Evolutionary conservation across 345 rosid species (phyloP).

Genomic region (Brassica cretica): DNA sequence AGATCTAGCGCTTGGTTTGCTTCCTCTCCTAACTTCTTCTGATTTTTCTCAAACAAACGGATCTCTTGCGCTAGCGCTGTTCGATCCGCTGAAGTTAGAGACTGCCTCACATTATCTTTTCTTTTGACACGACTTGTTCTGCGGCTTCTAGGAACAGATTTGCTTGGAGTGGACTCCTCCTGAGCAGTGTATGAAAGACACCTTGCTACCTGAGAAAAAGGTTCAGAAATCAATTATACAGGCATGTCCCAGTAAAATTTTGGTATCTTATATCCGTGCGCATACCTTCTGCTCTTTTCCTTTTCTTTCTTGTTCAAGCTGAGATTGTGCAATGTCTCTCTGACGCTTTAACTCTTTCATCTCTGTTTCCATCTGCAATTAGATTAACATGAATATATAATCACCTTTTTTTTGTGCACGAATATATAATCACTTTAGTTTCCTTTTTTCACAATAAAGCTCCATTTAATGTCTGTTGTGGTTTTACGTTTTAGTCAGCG

Average conservation of each 20-base stretch:
- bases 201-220: constrained; percentile 66
- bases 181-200: constrained; percentile 68
- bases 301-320: constrained; percentile 75
- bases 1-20: constrained; percentile 91
- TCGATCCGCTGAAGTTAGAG: constrained; percentile 71
- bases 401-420: background rate
- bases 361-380: constrained; percentile 75
- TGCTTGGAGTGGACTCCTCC: constrained; percentile 42
- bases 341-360: constrained; percentile 93
- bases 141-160: constrained; percentile 44
- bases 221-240: constrained; percentile 45
- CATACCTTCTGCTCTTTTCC: constrained; percentile 70
- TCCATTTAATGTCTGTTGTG: background rate
- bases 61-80: constrained; percentile 78
- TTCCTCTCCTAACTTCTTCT: constrained; percentile 84
- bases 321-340: constrained; percentile 85
- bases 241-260: background rate
- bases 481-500: background rate
- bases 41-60: constrained; percentile 77
- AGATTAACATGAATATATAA: constrained; percentile 8
- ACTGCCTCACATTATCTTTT: constrained; percentile 59
- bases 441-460: background rate
- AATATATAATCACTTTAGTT: background rate
- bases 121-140: constrained; percentile 46
- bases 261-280: constrained; percentile 5